phyloP scores from a whole-genome alignment of 2,329 filamentous ascomycete genomes.

The Ampelomyces quisqualis region DNA sequence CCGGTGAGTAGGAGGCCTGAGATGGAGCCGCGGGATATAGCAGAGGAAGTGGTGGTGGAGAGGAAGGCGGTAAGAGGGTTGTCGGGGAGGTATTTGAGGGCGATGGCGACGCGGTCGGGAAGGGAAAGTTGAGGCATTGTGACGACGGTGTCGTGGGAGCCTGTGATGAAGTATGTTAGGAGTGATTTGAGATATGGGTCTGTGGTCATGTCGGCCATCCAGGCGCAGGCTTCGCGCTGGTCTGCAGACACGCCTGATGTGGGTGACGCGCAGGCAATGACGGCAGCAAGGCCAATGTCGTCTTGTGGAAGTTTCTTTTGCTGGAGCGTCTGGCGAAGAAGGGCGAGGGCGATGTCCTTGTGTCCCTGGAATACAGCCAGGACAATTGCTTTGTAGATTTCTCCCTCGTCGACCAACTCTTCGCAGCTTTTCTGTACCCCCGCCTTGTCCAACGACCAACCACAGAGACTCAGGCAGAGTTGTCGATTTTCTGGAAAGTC shows the following conservation, averaged over 20 bases:
- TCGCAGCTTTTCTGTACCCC: slow-evolving; percentile 53
- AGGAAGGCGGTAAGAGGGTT: slow-evolving; percentile 49
- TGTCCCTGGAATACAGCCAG: slow-evolving; percentile 73
- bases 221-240: slow-evolving; percentile 62
- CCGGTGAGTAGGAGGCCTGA: slow-evolving; percentile 78
- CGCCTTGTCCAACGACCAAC: slow-evolving; percentile 63
- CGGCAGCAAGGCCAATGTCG: slow-evolving; percentile 51
- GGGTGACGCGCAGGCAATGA: slow-evolving; percentile 50
- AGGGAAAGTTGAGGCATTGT: slow-evolving; percentile 72
- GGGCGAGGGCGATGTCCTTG: slow-evolving; percentile 65
- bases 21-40: slow-evolving; percentile 67
- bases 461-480: slow-evolving; percentile 72
- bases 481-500: slow-evolving; percentile 69
- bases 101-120: slow-evolving; percentile 72
- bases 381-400: slow-evolving; percentile 74
- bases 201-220: slow-evolving; percentile 64
- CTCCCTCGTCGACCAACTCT: slow-evolving; percentile 54
- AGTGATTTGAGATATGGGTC: slow-evolving; percentile 80
- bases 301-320: slow-evolving; percentile 61
- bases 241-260: slow-evolving; percentile 51
- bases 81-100: slow-evolving; percentile 68
- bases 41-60: slow-evolving; percentile 57
- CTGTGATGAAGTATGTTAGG: slow-evolving; percentile 73
- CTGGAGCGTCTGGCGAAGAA: slow-evolving; percentile 67
- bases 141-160: slow-evolving; percentile 73